Conservation (phyloP, 495 filamentous ascomycete genomes). For the Podospora comata region DNA sequence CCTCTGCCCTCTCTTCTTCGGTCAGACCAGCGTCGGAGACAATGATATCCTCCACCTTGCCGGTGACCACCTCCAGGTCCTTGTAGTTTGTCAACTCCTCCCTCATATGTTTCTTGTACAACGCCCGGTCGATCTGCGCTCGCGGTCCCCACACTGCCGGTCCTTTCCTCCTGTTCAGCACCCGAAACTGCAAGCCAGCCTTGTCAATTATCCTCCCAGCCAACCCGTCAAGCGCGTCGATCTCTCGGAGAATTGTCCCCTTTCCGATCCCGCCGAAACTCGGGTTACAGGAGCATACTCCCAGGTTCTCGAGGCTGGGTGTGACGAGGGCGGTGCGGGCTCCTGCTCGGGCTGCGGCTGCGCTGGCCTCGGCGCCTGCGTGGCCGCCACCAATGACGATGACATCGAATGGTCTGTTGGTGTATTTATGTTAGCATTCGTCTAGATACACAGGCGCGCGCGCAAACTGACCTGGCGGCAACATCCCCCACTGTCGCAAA, state of each 20-base stretch:
- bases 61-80: constrained; percentile 74
- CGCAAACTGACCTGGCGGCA: constrained; percentile 27
- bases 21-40: constrained; percentile 24
- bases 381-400: constrained; percentile 94
- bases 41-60: constrained; percentile 90
- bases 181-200: constrained; percentile 85
- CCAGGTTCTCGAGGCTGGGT: constrained; percentile 80
- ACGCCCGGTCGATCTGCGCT: constrained; percentile 88
- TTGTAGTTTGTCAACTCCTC: constrained; percentile 76
- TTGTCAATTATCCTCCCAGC: constrained; percentile 89
- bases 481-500: constrained; percentile 41
- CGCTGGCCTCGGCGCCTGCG: constrained; percentile 89
- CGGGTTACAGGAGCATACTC: constrained; percentile 96
- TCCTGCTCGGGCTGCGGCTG: constrained; percentile 86
- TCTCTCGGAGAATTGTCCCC: constrained; percentile 90
- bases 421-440: background rate
- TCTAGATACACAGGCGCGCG: background rate
- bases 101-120: constrained; percentile 90
- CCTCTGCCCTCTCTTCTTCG: constrained; percentile 39
- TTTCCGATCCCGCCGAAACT: constrained; percentile 99
- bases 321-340: constrained; percentile 89
- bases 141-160: constrained; percentile 96
- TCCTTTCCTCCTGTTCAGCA: constrained; percentile 85
- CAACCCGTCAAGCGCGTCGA: constrained; percentile 92
- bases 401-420: constrained; percentile 77